A percentile compares a stretch with the other conserved stretches of the same genome.
These are phyloP conservation scores for Pinus taeda DNA, from an alignment of 75 land plant species.

Conservation along the genomic window DNA sequence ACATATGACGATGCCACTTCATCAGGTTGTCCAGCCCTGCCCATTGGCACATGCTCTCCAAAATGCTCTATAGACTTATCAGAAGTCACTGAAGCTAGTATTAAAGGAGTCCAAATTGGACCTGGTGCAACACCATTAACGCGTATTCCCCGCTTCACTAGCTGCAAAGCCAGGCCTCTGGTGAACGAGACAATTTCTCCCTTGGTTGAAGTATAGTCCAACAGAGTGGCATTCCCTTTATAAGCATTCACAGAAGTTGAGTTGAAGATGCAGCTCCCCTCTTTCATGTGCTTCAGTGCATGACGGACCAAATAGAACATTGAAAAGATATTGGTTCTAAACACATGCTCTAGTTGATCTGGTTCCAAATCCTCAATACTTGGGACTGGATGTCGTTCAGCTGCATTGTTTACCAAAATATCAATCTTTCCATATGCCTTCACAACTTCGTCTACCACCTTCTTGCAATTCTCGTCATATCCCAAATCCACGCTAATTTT, in stretches of 20 bases:
- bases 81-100: constrained; percentile 47
- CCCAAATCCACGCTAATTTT: no score
- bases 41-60: constrained; percentile 76
- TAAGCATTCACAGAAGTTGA: constrained; percentile 77
- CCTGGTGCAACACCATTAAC: constrained; percentile 51
- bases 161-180: constrained; percentile 58
- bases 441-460: no score
- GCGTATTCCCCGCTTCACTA: constrained; percentile 65
- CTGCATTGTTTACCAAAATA: constrained; percentile 82
- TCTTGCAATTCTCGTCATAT: no score
- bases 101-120: constrained; percentile 68
- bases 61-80: constrained; percentile 36
- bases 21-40: constrained; percentile 58
- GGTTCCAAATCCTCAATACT: constrained; percentile 58
- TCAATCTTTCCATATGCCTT: no score
- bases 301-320: constrained; percentile 64
- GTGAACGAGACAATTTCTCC: constrained; percentile 76
- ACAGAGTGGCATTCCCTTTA: constrained; percentile 51
- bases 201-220: constrained; percentile 85
- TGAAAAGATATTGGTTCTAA: constrained; percentile 83
- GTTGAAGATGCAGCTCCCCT: constrained; percentile 68
- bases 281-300: constrained; percentile 74
- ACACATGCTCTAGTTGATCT: constrained; percentile 60
- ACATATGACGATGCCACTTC: constrained; percentile 77
- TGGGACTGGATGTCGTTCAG: constrained; percentile 53